These are phyloP conservation scores for Xylaria sp. DNA, from an alignment of 2,329 filamentous ascomycete genomes.

Conservation along the genomic window DNA sequence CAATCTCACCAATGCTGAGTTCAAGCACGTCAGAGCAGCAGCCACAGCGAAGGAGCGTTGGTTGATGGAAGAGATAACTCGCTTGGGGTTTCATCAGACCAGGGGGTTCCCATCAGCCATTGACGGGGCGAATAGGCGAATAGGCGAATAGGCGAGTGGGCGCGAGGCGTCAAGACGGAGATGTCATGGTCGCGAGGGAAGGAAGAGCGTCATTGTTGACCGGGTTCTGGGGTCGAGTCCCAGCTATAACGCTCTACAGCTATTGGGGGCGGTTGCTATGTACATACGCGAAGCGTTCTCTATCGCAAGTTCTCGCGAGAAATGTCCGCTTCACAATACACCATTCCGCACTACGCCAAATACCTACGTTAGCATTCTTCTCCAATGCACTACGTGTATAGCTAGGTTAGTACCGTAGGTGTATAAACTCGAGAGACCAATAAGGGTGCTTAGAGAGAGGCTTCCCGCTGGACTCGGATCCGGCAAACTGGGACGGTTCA, in stretches of 20 bases:
- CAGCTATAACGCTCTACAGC: neutral
- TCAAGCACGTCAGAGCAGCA: neutral
- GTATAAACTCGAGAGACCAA: neutral
- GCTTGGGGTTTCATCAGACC: slow-evolving; percentile 1
- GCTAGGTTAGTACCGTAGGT: neutral
- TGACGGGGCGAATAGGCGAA: neutral
- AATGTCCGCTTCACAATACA: neutral
- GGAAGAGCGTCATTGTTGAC: slow-evolving; percentile 6
- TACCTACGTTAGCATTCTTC: neutral
- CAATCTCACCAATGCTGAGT: slow-evolving; percentile 3
- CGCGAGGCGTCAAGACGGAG: neutral
- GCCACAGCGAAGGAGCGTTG: neutral
- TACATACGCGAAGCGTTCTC: neutral
- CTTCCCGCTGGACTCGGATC: slow-evolving; percentile 4
- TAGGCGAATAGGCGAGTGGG: neutral
- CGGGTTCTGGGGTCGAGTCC: neutral
- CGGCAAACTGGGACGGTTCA: neutral
- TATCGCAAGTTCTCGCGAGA: slow-evolving; percentile 7
- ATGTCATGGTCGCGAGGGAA: neutral
- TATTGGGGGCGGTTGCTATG: neutral
- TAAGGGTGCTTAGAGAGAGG: too few relatives aligned
- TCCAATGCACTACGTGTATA: neutral
- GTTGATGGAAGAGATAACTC: neutral
- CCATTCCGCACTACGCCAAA: too few relatives aligned
- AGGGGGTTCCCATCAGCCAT: neutral